Percentiles rank a stretch among this genome's conserved stretches.
Evolutionary conservation across 305 asterid species (phyloP).

Genomic region (Fraxinus ornus): DNA sequence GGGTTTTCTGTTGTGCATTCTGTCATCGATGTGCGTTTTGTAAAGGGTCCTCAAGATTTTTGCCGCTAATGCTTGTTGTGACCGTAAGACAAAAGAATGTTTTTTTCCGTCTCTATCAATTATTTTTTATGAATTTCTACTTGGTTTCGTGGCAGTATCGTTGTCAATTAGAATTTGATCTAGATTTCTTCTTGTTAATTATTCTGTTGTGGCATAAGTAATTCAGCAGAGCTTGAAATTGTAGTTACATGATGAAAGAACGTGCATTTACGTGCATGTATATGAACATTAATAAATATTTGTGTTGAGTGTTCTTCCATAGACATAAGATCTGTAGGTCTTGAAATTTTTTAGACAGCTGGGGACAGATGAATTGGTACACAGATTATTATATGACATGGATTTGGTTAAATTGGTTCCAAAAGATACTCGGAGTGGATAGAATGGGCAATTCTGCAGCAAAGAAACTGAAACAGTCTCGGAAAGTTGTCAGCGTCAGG

Average conservation of each 20-base stretch:
- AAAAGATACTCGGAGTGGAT: not conserved
- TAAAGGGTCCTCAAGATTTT: not conserved
- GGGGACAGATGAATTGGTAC: not conserved
- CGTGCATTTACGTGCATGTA: not conserved
- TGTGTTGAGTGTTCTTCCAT: not conserved
- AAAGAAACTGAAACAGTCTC: not conserved
- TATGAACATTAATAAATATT: not conserved
- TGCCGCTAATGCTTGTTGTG: not conserved
- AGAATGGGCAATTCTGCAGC: not conserved
- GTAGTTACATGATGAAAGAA: not conserved
- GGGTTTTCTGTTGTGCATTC: conserved; percentile 10
- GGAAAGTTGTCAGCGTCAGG: not conserved
- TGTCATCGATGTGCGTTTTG: conserved; percentile 8
- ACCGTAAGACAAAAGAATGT: not conserved
- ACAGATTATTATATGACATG: not conserved
- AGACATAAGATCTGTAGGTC: not conserved
- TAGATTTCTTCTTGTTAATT: conserved; percentile 5
- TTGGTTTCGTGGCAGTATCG: not conserved
- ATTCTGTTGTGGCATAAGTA: not conserved
- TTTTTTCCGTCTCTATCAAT: not conserved
- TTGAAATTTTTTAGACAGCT: not conserved
- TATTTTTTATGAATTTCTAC: conserved; percentile 13
- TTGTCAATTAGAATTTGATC: conserved; percentile 7
- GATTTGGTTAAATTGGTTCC: not conserved
- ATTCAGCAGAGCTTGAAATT: not conserved